These are phyloP conservation scores for Fagus crenata DNA, from an alignment of 306 rosid genomes.

Conservation along the genomic window DNA sequence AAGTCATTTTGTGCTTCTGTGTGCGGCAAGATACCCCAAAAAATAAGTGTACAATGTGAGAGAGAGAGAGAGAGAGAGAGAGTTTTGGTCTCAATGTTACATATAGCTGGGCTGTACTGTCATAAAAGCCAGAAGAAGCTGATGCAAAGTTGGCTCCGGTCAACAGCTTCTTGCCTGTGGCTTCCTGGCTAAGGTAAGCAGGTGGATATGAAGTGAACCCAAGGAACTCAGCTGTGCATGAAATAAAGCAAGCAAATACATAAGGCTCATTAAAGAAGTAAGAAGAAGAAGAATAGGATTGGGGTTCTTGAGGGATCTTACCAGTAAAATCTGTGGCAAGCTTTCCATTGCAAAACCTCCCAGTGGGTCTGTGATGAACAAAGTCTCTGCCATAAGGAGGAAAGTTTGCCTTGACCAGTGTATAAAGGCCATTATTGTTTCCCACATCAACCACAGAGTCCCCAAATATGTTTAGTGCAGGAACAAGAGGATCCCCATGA, in stretches of 20 bases:
- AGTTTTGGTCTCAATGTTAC: constrained; percentile 27
- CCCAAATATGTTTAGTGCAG: constrained; percentile 60
- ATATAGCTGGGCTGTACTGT: constrained; percentile 44
- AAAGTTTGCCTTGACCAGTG: constrained; percentile 58
- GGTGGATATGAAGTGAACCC: constrained; percentile 62
- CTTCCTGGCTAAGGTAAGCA: constrained; percentile 61
- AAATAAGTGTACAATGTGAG: background rate
- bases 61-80: constrained; percentile 16
- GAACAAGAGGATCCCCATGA: constrained; percentile 54
- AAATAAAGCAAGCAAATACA: background rate
- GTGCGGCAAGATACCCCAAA: too few relatives aligned
- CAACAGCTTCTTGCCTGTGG: constrained; percentile 48
- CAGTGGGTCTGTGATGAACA: constrained; percentile 53
- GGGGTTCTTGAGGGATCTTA: constrained; percentile 3
- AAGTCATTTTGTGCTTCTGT: too few relatives aligned
- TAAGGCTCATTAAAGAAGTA: constrained; percentile 4
- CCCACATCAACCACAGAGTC: constrained; percentile 67
- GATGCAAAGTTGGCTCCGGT: constrained; percentile 69
- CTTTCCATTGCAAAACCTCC: constrained; percentile 71
- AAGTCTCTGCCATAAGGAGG: constrained; percentile 76
- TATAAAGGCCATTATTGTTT: constrained; percentile 49
- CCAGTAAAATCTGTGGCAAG: constrained; percentile 63
- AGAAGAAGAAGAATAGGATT: background rate
- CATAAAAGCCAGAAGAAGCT: constrained; percentile 60
- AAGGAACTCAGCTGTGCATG: constrained; percentile 52